A percentile compares a stretch with the other conserved stretches of the same genome.
These are phyloP conservation scores for Helianthus tuberosus DNA, from an alignment of 129 eudicot genomes.

Conservation along the genomic window DNA sequence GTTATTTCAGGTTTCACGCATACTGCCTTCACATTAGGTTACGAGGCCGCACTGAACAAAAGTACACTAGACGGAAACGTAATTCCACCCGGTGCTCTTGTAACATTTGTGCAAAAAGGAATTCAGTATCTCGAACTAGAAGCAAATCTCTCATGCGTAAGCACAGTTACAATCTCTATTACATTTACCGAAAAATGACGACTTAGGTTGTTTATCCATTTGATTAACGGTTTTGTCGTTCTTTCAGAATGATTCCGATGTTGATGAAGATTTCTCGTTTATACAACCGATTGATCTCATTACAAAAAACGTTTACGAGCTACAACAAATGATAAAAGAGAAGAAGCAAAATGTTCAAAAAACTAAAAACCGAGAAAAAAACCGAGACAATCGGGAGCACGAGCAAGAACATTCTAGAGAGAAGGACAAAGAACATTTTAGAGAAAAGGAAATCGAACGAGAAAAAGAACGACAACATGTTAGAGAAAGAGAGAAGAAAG, in stretches of 20 bases:
- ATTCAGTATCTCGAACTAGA: constrained; percentile 91
- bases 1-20: constrained; percentile 82
- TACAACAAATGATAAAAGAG: constrained; percentile 80
- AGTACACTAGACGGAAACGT: constrained; percentile 79
- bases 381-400: constrained; percentile 50
- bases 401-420: constrained; percentile 41
- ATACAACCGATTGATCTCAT: constrained; percentile 91
- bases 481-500: constrained; percentile 45
- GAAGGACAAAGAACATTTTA: constrained; percentile 15
- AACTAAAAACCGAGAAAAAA: constrained; percentile 55
- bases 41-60: constrained; percentile 83
- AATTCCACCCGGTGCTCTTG: constrained; percentile 95
- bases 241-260: constrained; percentile 74
- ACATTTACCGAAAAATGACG: not conserved
- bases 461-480: constrained; percentile 38
- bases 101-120: constrained; percentile 91
- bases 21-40: constrained; percentile 83
- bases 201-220: constrained; percentile 6
- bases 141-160: constrained; percentile 78
- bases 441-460: constrained; percentile 44
- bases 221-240: constrained; percentile 29
- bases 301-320: constrained; percentile 78
- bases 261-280: constrained; percentile 89
- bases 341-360: constrained; percentile 56
- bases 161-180: constrained; percentile 27